Conservation (phyloP, 768 basidiomycete genomes). For the Candolleomyces aberdarensis region DNA sequence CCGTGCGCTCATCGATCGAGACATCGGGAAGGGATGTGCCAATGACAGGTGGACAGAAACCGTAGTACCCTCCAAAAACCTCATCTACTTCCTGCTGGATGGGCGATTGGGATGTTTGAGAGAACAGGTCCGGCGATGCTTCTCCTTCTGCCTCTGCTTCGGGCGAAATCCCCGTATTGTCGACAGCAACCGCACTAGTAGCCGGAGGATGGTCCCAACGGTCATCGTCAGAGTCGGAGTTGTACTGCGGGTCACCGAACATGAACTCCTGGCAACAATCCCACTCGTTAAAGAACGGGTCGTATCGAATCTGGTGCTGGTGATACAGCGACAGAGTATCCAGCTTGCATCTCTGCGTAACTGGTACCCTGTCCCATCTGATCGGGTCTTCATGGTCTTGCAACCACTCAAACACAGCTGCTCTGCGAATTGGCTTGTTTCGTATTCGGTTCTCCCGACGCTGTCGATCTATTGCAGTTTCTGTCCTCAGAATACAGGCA, state of each 20-base stretch:
- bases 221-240: not conserved
- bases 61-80: not conserved
- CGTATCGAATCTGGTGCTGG: not conserved
- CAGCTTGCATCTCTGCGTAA: not conserved
- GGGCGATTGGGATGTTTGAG: not conserved
- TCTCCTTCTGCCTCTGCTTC: not conserved
- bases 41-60: not conserved
- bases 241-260: not conserved
- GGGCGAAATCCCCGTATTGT: too few relatives aligned
- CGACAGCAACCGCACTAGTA: too few relatives aligned
- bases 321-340: not conserved
- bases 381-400: not conserved
- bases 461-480: not conserved
- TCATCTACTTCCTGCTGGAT: not conserved
- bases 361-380: not conserved
- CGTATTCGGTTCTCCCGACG: not conserved
- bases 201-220: too few relatives aligned
- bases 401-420: not conserved
- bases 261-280: not conserved
- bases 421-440: not conserved
- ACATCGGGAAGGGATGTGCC: not conserved
- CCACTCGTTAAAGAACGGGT: conserved; percentile 1
- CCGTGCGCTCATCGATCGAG: not conserved
- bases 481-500: not conserved
- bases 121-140: not conserved